Conservation (phyloP, 306 rosid genomes). For the Fagus crenata region DNA sequence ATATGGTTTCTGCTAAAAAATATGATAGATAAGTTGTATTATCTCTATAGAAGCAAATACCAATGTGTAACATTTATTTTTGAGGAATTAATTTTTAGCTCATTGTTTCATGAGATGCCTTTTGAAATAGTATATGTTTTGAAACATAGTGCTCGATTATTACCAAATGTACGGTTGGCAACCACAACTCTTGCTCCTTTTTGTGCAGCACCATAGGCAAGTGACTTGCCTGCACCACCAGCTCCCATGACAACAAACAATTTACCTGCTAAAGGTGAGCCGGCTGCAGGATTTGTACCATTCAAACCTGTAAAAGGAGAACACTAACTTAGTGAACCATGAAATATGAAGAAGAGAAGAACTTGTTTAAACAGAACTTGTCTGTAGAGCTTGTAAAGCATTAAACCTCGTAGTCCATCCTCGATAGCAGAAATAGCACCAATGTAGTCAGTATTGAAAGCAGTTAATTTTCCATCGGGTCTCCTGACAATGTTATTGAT, state of each 20-base stretch:
- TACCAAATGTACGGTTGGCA: slow-evolving; percentile 43
- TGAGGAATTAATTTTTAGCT: background rate
- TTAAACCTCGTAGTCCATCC: slow-evolving; percentile 28
- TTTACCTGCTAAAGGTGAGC: slow-evolving; percentile 34
- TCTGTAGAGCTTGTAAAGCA: background rate
- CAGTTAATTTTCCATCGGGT: slow-evolving; percentile 30
- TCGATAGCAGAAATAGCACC: slow-evolving; percentile 37
- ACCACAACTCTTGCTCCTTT: slow-evolving; percentile 54
- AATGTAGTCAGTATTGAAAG: slow-evolving; percentile 36
- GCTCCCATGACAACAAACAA: slow-evolving; percentile 40
- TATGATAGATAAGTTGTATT: background rate
- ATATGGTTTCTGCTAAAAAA: background rate
- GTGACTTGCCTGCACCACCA: slow-evolving; percentile 39
- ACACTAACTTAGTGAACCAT: background rate
- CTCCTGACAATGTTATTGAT: slow-evolving; percentile 35
- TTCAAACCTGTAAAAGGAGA: slow-evolving; percentile 25
- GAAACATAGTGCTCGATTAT: background rate
- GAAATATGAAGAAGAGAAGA: background rate
- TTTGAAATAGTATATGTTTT: background rate
- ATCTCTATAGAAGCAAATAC: too few relatives aligned
- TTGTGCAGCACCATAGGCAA: slow-evolving; percentile 32
- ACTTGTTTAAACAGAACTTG: background rate
- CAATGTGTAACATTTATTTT: too few relatives aligned
- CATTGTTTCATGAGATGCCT: background rate
- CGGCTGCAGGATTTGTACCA: slow-evolving; percentile 14